Percentiles rank a stretch among this genome's conserved stretches.
Evolutionary conservation across 2,329 filamentous ascomycete genomes (phyloP).

Genomic region (Ophiocordyceps camponoti-leonardi): DNA sequence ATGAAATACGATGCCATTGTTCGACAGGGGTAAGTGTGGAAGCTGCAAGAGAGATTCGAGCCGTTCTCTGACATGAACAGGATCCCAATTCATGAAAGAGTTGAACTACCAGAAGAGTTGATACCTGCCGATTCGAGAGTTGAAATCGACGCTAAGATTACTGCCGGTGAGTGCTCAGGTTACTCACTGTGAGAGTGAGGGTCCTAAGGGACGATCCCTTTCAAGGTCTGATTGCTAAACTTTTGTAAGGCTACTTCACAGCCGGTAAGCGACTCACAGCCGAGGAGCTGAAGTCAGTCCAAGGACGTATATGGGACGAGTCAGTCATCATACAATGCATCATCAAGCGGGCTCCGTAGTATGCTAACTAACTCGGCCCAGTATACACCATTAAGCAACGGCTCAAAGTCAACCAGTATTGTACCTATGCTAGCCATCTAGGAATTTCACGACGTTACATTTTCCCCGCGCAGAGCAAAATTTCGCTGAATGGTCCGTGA

Average conservation of each 20-base stretch:
- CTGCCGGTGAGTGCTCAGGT: slow-evolving; percentile 47
- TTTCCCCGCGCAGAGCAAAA: no score
- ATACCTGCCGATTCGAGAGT: slow-evolving; percentile 90
- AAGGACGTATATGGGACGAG: slow-evolving; percentile 86
- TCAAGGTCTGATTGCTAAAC: not conserved
- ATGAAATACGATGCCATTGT: slow-evolving; percentile 90
- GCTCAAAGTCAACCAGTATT: no score
- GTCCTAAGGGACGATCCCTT: slow-evolving; percentile 5
- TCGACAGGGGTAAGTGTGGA: slow-evolving; percentile 42
- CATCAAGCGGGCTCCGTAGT: not conserved
- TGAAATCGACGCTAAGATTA: slow-evolving; percentile 98
- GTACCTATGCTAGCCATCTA: no score
- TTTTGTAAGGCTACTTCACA: slow-evolving; percentile 55
- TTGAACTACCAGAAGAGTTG: slow-evolving; percentile 84
- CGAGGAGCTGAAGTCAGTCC: slow-evolving; percentile 70
- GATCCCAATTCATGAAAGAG: slow-evolving; percentile 74
- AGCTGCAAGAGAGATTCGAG: not conserved
- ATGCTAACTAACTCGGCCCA: not conserved
- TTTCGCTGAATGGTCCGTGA: no score
- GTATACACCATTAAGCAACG: not conserved
- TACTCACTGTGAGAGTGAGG: no score
- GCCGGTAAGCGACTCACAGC: slow-evolving; percentile 78
- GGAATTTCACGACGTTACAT: no score
- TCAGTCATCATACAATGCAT: slow-evolving; percentile 14
- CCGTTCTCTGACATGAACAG: slow-evolving; percentile 15